Evolutionary conservation across 805 yeast genomes (phyloP).

Genomic region (Zygotorulaspora florentina): DNA sequence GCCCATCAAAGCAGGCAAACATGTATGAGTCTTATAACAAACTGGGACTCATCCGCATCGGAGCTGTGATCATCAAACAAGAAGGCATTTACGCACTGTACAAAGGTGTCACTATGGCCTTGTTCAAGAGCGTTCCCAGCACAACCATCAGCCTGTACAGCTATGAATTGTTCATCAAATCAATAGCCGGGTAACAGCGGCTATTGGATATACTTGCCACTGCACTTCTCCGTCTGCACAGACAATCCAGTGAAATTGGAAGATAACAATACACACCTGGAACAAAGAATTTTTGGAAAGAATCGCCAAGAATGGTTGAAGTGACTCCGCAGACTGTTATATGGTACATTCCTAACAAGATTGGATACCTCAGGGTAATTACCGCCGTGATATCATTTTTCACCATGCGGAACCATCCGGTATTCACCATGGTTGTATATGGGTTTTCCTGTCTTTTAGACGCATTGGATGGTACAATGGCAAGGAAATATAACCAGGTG

Average conservation of each 20-base stretch:
- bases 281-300: neutral
- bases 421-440: conserved; percentile 69
- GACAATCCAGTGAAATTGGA: conserved; percentile 13
- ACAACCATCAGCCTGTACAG: conserved; percentile 60
- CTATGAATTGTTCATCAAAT: conserved; percentile 43
- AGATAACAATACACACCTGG: neutral
- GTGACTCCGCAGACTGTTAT: conserved; percentile 54
- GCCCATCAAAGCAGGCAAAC: conserved; percentile 15
- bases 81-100: conserved; percentile 72
- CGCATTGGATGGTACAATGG: conserved; percentile 95
- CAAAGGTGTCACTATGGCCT: conserved; percentile 66
- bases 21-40: conserved; percentile 20
- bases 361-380: conserved; percentile 81
- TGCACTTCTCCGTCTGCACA: neutral
- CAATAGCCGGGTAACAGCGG: conserved; percentile 7
- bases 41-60: conserved; percentile 31
- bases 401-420: conserved; percentile 81
- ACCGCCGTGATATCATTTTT: conserved; percentile 77
- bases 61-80: conserved; percentile 38
- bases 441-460: conserved; percentile 87
- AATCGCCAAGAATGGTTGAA: neutral
- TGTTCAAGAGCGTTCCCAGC: conserved; percentile 78
- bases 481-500: conserved; percentile 82
- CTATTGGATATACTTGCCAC: neutral
- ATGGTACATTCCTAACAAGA: conserved; percentile 82